A percentile compares a stretch with the other conserved stretches of the same genome.
phyloP scores from a whole-genome alignment of 768 basidiomycete genomes.

The Gyrodon lividus region DNA sequence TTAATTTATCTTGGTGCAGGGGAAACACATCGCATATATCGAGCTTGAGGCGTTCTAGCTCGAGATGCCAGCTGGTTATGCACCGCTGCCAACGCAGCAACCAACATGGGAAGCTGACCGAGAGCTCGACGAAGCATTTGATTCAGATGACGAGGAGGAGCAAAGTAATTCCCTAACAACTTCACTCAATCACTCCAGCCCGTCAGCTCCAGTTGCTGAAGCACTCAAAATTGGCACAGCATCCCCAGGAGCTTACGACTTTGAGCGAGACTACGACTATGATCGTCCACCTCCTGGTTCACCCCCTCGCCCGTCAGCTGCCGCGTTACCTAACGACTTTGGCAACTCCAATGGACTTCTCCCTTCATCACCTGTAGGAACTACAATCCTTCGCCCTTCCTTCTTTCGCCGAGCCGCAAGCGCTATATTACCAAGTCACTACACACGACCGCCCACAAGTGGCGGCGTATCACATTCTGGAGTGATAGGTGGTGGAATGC shows the following conservation, averaged over 20 bases:
- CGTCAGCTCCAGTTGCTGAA: conserved; percentile 17
- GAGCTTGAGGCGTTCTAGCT: neutral
- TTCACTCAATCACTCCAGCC: conserved; percentile 34
- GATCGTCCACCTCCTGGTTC: conserved; percentile 74
- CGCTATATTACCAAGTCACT: conserved; percentile 64
- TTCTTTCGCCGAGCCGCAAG: conserved; percentile 58
- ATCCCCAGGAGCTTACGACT: conserved; percentile 58
- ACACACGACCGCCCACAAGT: conserved; percentile 49
- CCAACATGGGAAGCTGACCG: conserved; percentile 45
- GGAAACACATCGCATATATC: neutral
- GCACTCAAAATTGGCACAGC: conserved; percentile 8
- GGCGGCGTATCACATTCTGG: conserved; percentile 31
- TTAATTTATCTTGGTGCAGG: neutral
- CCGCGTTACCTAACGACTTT: conserved; percentile 61
- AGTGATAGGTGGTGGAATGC: conserved; percentile 61
- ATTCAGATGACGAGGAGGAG: conserved; percentile 49
- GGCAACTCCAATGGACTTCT: conserved; percentile 74
- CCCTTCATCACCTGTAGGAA: conserved; percentile 45
- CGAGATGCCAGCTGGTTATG: conserved; percentile 51
- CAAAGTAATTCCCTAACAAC: conserved; percentile 28
- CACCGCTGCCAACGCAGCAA: conserved; percentile 48
- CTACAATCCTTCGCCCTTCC: conserved; percentile 40
- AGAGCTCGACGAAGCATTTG: conserved; percentile 81
- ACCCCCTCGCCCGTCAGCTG: conserved; percentile 58
- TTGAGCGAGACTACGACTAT: conserved; percentile 75